Evolutionary conservation across 176 grass and related monocot species (phyloP), one percentile per base, ranked within the genome.

Genomic region (Paspalum notatum): DNA sequence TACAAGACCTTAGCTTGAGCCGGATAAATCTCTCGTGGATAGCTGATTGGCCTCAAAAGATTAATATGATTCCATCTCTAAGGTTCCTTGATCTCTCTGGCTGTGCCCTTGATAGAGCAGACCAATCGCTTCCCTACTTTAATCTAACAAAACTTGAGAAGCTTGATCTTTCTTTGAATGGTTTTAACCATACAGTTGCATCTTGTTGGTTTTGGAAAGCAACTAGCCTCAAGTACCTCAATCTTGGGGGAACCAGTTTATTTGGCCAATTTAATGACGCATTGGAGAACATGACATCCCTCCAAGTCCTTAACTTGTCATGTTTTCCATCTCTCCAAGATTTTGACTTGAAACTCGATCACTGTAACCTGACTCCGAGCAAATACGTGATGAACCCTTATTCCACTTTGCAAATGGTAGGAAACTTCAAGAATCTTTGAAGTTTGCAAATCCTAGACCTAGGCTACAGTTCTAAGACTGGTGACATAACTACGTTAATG

Each of bases 391-490:
- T 32, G 32, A 32, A 32, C 3, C 32, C 1, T 32, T 32, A 56
- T 21, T 0, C 10, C n/a, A 9, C 12, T 11, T 22, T 61, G 12
- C 12, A 14, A n/a, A 62, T 50, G 55, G 55, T 11, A 53, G 51
- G 11, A 71, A n/a, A 16, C 9, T 5, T 75, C 1, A 15, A 50
- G 12, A 85, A 68, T n/a, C 53, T 81, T 25, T 78, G 68, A 25
- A 76, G 49, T 37, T 79, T 89, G 44, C 41, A 60, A 84, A 66
- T 60, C 52, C 55, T 58, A 22, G 55, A 58, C 55, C 55, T 58
- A 20, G 22, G 9, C 22, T 1, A 2, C 8, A 22, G 12, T 58
- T 9, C 9, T 11, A 58, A 22, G 4, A 24, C 1, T 58, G 55
- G n/a, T 22, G 55, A 58, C n/a, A n/a, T n/a, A 58, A 21, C 55